Base-by-base conservation (phyloP, 2,329 filamentous ascomycete species). In the Trichoderma atrobrunneum region DNA sequence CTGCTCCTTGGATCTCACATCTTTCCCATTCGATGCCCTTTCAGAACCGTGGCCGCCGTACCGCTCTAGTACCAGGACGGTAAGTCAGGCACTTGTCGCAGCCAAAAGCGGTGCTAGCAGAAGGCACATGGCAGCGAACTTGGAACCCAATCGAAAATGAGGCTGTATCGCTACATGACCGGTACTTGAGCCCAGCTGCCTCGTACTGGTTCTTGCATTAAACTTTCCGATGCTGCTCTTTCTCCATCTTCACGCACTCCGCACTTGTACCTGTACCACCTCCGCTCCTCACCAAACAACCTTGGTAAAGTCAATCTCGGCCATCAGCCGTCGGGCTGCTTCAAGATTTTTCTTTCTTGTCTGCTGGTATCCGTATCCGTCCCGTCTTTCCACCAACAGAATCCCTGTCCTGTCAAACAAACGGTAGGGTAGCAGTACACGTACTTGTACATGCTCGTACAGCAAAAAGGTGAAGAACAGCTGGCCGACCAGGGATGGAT, bases 201-300 rank as follows among this genome's bases (percentile, higher is more conserved):
- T 30, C 34, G 48, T 66, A 66, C 63, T 54, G 48, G 48, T 54
- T 56, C 63, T 30, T 39, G 16, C 65, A 48, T 34, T 69, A 61
- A 60, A 51, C 65, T 69, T 69, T 69, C 65, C 65, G 65, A 69
- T 30, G 34, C 65, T 43, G 56, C 65, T 54, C 48, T n/a, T 39
- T 67, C 36, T 61, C 36, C 54, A 70, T 51, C 67, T 69, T 26
- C 56, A 32, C n/a, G 65, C 24, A 48, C 34, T 60, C 65, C 39
- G 65, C 56, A 30, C 36, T 59, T 16, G 36, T 48, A 24, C 36
- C 36, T 51, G 54, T 56, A 56, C 43, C 65, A 48, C 26, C 61
- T 39, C 62, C 34, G 24, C n/a, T 14, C 18, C 39, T 51, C 48
- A 24, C 48, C 48, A 54, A 21, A 54, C 48, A 54, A 24, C 48